Evolutionary conservation across 768 basidiomycete species (phyloP), one percentile per base, ranked within the genome.

Genomic region (Naematelia encephala): DNA sequence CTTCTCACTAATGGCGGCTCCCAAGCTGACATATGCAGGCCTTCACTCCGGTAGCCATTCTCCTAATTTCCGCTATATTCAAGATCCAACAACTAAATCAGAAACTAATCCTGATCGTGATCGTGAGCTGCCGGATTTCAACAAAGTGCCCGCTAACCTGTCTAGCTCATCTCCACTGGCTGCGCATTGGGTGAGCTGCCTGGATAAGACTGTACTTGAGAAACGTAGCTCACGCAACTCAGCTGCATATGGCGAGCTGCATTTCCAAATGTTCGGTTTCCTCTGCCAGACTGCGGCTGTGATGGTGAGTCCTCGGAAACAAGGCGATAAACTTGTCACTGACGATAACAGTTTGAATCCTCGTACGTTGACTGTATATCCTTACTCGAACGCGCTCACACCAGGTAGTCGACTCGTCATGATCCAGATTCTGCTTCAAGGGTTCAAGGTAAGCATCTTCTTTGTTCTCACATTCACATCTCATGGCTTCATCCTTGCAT

Each of bases 351-450:
- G 63, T 97, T 97, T 73, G 94, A 99, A 78, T 88, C 73, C 5
- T 72, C 70, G 65, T 69, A 43, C 56, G 69, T 61, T 13, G 8
- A 21, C 39, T 10, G 12, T 29, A 25, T 27, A 12, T 25, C 14
- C 13, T 5, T 29, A 44, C 5, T n/a, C 16, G 16, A 28, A 39
- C 34, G 34, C 42, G 28, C 3, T n/a, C 26, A 26, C 1, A 44
- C 27, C 21, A 11, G 12, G 46, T 92, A 97, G 80, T 22, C 87
- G 96, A 50, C 84, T 99, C n/a, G 92, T 99, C 26, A 91, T 96
- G 86, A 97, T 99, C 62, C 89, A 99, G 77, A 85, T 94, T 54
- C 85, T 99, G 46, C 81, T 99, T 0, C 91, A 97, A 76, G 92
- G 93, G 39, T 81, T 97, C 74, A 96, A 96, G 67, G 69, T 70